Base-by-base conservation (phyloP, 768 basidiomycete species). In the Dacryopinax primogenitus region DNA sequence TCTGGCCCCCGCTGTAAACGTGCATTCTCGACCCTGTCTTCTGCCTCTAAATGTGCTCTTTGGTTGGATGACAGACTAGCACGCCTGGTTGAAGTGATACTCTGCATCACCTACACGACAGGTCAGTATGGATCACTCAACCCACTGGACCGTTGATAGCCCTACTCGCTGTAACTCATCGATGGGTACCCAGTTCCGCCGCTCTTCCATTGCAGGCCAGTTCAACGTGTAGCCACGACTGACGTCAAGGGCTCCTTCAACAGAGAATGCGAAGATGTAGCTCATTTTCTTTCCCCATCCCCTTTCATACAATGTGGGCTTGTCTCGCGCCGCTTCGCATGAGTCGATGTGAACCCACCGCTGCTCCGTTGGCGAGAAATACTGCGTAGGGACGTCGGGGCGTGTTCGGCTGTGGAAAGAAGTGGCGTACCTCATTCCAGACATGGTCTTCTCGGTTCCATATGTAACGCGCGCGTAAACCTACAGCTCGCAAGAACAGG, bases 311-410 rank as follows among this genome's bases (percentile, higher is more conserved):
- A 78, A 66, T n/a, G 76, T 51, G 1, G 75, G 75, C 47, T 75
- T 71, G 67, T 76, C 73, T 4, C 72, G 71, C 1, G 72, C 71
- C 33, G 70, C 73, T 65, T 79, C 78, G 68, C 75, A 77, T 1
- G 77, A 70, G 69, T 79, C 78, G 7, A 78, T 69, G 68, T 79
- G 78, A 18, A 78, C 72, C 77, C 77, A 79, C 30, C 76, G 72
- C 44, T 70, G 63, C 6, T 66, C 65, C 23, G 64, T 63, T 12
- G 72, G 69, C 1, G 72, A 73, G 51, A 66, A 71, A 58, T 71
- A 71, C 68, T 71, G 64, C 36, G 13, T 23, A 44, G 61, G 45
- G 28, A n/a, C 32, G 18, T 47, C n/a, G 64, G 39, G 6, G 15
- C 26, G 34, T 26, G 41, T 16, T 15, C 13, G 15, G 61, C 26